Conservation (phyloP, 2,329 filamentous ascomycete species). For the Verticillium tricorpus region DNA sequence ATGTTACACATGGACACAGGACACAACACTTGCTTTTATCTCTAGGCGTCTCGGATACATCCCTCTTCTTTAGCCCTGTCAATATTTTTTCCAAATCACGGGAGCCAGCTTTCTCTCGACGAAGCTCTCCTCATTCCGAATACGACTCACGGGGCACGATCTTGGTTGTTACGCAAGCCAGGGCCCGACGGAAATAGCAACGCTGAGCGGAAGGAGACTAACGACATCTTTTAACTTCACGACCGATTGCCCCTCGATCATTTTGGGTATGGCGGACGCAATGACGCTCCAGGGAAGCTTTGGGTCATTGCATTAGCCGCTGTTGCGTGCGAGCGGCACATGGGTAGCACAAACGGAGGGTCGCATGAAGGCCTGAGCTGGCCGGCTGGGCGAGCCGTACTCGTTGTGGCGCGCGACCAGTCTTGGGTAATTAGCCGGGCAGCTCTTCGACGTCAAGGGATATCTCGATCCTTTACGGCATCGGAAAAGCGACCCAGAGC, state of each 20-base stretch:
- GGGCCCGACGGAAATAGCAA: not conserved
- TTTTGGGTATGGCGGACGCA: not conserved
- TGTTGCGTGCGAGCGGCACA: not conserved
- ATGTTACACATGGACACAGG: not conserved
- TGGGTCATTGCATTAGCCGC: not conserved
- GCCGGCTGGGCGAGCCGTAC: not conserved
- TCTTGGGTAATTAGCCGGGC: not conserved
- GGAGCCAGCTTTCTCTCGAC: not conserved
- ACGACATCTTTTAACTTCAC: not conserved
- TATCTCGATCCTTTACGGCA: too few relatives aligned
- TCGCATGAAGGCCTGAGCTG: not conserved
- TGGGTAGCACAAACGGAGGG: not conserved
- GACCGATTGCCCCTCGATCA: not conserved
- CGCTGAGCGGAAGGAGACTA: not conserved
- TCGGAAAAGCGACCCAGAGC: not conserved
- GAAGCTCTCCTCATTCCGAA: not conserved
- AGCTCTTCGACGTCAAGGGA: not conserved
- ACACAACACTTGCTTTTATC: not conserved
- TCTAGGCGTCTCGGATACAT: not conserved
- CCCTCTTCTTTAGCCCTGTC: not conserved
- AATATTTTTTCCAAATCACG: not conserved
- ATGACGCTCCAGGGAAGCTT: not conserved
- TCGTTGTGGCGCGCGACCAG: not conserved
- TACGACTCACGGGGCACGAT: not conserved
- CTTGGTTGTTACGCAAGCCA: not conserved